A percentile compares a stretch with the other conserved stretches of the same genome.
Evolutionary conservation across 306 rosid genomes (phyloP).

Genomic region (Dalbergia cochinchinensis): DNA sequence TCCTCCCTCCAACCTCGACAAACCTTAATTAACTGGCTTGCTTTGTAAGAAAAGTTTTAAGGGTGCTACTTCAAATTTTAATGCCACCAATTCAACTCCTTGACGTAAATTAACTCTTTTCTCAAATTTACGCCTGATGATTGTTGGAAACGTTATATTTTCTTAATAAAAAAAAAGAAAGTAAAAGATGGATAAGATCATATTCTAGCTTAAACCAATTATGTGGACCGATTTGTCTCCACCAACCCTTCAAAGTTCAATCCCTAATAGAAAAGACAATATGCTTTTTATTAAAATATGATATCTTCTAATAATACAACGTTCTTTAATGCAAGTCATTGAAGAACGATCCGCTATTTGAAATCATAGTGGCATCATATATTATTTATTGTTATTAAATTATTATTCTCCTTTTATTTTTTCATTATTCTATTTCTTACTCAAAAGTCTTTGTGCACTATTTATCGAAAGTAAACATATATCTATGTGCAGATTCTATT

Average conservation of each 20-base stretch:
- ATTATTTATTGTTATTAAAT: not conserved
- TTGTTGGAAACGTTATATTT: not conserved
- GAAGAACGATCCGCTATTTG: not conserved
- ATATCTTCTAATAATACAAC: not conserved
- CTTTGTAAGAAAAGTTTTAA: slow-evolving; percentile 15
- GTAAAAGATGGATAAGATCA: not conserved
- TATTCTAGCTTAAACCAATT: not conserved
- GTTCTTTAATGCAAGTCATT: not conserved
- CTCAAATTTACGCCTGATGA: not conserved
- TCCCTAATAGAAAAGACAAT: not conserved
- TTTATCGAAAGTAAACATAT: slow-evolving; percentile 12
- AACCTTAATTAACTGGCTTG: not conserved
- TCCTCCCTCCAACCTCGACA: not conserved
- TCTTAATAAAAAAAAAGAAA: not conserved
- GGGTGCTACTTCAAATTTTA: not conserved
- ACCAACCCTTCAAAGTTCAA: slow-evolving; percentile 20
- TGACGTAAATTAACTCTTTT: not conserved
- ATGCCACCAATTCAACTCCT: slow-evolving; percentile 19
- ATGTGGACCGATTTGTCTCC: slow-evolving; percentile 7
- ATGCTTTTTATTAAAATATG: slow-evolving; percentile 15
- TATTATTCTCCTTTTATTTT: not conserved
- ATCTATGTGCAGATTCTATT: not conserved
- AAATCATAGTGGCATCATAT: slow-evolving; percentile 3
- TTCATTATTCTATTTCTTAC: not conserved
- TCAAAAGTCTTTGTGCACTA: not conserved